A percentile compares a stretch with the other conserved stretches of the same genome.
Evolutionary conservation across 257 asterid genomes (phyloP).

Genomic region (Scutellaria minor): DNA sequence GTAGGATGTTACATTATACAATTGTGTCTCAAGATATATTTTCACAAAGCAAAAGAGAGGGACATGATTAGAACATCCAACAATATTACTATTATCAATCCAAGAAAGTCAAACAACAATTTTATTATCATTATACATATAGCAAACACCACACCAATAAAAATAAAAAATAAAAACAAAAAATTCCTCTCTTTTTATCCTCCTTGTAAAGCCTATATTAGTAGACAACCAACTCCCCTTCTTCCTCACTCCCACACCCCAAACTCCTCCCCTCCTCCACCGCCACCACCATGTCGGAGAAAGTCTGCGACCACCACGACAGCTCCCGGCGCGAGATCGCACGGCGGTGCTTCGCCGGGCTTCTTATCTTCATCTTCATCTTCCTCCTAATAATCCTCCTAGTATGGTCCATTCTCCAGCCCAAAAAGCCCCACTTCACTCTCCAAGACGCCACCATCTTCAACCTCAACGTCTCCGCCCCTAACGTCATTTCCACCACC

Average conservation of each 20-base stretch:
- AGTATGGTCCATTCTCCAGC: conserved; percentile 77
- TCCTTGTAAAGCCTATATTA: conserved; percentile 26
- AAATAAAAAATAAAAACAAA: background rate
- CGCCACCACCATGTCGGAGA: conserved; percentile 57
- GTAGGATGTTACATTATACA: no score
- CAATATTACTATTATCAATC: no score
- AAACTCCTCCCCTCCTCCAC: conserved; percentile 24
- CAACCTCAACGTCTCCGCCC: conserved; percentile 74
- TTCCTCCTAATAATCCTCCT: conserved; percentile 62
- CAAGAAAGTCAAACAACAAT: no score
- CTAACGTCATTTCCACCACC: conserved; percentile 72
- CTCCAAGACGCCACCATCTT: conserved; percentile 96
- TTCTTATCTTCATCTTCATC: conserved; percentile 49
- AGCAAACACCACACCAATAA: no score
- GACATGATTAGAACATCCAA: no score
- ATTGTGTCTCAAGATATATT: no score
- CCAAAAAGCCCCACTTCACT: conserved; percentile 71
- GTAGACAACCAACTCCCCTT: background rate
- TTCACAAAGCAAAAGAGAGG: no score
- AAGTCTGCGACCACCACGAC: conserved; percentile 69
- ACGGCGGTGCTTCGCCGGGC: conserved; percentile 42
- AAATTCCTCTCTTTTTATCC: background rate
- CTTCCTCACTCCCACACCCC: conserved; percentile 31
- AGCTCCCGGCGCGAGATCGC: conserved; percentile 28
- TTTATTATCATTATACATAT: no score